Base-by-base conservation (phyloP, 2,329 filamentous ascomycete genomes). In the Clarireedia hainanense region DNA sequence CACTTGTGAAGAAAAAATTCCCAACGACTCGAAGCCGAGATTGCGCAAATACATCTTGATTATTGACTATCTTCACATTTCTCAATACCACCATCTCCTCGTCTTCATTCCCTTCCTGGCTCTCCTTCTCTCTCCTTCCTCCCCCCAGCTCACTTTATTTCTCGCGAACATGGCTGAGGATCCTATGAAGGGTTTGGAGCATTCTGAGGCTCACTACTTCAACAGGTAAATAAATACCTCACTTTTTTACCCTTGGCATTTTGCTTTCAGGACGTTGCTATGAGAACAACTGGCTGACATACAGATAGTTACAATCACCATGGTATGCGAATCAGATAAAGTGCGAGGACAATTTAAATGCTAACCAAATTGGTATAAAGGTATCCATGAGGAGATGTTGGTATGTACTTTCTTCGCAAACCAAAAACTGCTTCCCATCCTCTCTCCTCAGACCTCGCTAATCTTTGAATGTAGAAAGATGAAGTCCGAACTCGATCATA, bases 381-480 rank as follows among this genome's bases (percentile, higher is more conserved):
- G 90, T 72, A 96, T 96, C 71, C 91, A 96, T 73, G 91, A 96
- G 79, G 91, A 96, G 76, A 96, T 96, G 91, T 79, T 96, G 85
- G 90, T 95, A 77, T 74, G 88, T 83, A 66, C 60, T 52, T 57
- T 58, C 60, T 57, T 34, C 59, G 52, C 58, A 46, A 56, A 50
- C 5, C 23, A 42, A 58, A 55, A 50, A 47, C 17, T 46, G 30
- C 30, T 37, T 48, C n/a, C 7, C 52, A 47, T 59, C 49, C 34
- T 43, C 48, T 45, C 17, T 5, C 23, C 20, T 34, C 49, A 42
- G 24, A 17, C 46, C 37, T 47, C 27, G 43, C 42, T 58, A 62
- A 57, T 58, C 63, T 59, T 58, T 52, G 47, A 15, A 39, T 69
- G 59, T 69, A 96, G 89, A 97, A 96, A 86, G 94, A 99, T 76